Base-by-base conservation (phyloP, 495 filamentous ascomycete genomes). In the Hypoxylon cercidicola region DNA sequence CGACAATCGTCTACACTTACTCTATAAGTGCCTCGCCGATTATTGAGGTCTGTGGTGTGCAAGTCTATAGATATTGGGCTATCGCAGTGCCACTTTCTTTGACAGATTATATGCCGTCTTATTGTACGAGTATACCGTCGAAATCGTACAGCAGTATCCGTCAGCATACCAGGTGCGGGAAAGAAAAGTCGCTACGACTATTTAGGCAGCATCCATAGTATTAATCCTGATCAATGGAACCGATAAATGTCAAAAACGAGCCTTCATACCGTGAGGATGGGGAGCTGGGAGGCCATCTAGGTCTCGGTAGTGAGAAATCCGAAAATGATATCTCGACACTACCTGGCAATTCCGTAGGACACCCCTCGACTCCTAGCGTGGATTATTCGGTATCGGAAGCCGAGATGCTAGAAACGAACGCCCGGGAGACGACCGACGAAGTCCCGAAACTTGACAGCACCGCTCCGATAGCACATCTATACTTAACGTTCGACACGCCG, bases 401-500 rank as follows among this genome's bases (percentile, higher is more conserved):
- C 5, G 55, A 50, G 40, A 28, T n/a, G 6, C 25, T 37, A 12
- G 20, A 21, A 40, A 32, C n/a, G 28, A 19, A 18, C 16, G n/a
- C 39, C 16, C 45, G 35, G 13, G 40, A 60, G 48, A 19, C 20
- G 4, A 43, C 18, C 8, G 21, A 50, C 4, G 49, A 60, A 15
- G 3, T 34, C 1, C 13, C 58, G 11, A 28, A 10, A 12, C 54
- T 55, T 4, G 48, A 72, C 47, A 55, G 21, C 6, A 54, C 41
- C 9, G 66, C 50, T 13, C 68, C 72, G 13, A 90, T 95, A 60
- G 78, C 84, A 12, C 85, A 87, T 69, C 82, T 87, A 23, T 94
- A 93, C 69, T 80, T 96, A 13, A 90, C 87, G 28, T 89, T 92
- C 55, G 83, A 88, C 18, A 94, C 89, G 5, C 69, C 79, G 9